phyloP scores from a whole-genome alignment of 208 protist genomes.

The Crithidia fasciculata region DNA sequence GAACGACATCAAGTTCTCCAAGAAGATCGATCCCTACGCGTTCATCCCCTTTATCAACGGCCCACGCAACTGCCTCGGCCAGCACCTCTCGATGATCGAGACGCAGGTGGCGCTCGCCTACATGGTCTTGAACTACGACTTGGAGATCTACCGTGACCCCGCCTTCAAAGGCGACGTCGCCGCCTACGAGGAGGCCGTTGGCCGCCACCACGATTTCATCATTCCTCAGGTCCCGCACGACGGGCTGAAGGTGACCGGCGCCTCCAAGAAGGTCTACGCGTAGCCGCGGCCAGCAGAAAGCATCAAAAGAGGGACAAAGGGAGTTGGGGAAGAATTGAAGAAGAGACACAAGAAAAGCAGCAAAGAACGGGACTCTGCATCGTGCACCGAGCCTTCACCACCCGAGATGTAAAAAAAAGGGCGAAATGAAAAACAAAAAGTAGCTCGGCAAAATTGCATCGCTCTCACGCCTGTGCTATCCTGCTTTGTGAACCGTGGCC shows the following conservation, averaged over 20 bases:
- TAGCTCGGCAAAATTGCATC: not conserved
- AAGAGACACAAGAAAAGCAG: slow-evolving; percentile 11
- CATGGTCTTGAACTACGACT: slow-evolving; percentile 76
- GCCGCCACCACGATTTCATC: slow-evolving; percentile 82
- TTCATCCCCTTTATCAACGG: slow-evolving; percentile 95
- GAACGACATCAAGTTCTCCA: slow-evolving; percentile 48
- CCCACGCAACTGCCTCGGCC: slow-evolving; percentile 92
- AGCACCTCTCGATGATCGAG: slow-evolving; percentile 91
- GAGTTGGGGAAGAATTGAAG: too few relatives aligned
- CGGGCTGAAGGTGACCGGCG: slow-evolving; percentile 73
- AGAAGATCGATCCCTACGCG: slow-evolving; percentile 84
- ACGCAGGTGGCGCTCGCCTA: slow-evolving; percentile 82
- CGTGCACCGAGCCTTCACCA: too few relatives aligned
- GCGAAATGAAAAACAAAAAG: not conserved
- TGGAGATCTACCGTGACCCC: slow-evolving; percentile 56
- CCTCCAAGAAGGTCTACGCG: slow-evolving; percentile 28
- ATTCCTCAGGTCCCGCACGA: slow-evolving; percentile 83
- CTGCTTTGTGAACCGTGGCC: too few relatives aligned
- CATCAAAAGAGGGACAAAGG: slow-evolving; percentile 10
- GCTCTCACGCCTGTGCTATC: too few relatives aligned
- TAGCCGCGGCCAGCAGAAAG: not conserved
- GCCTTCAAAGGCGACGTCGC: slow-evolving; percentile 27
- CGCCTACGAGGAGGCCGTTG: slow-evolving; percentile 62
- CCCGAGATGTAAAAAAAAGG: too few relatives aligned
- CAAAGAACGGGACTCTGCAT: too few relatives aligned